Evolutionary conservation across 2,329 filamentous ascomycete genomes (phyloP).

Genomic region (Dothistroma septosporum): DNA sequence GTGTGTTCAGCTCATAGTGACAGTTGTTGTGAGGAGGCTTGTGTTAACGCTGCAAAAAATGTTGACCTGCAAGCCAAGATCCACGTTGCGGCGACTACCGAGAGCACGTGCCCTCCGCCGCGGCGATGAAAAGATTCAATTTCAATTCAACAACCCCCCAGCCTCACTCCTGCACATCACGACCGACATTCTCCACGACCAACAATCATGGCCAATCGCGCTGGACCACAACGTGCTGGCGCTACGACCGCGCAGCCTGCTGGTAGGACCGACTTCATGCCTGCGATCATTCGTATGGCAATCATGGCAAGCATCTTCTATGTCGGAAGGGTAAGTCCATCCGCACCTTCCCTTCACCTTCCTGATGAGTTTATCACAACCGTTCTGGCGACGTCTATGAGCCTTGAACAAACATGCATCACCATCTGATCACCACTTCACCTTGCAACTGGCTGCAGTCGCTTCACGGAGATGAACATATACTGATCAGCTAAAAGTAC

Average conservation of each 20-base stretch:
- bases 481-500: constrained; percentile 2
- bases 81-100: not conserved
- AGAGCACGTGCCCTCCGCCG: not conserved
- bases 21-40: not conserved
- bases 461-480: not conserved
- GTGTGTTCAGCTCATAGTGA: constrained; percentile 8
- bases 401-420: constrained; percentile 41
- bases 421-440: constrained; percentile 36
- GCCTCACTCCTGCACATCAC: not conserved
- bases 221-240: not conserved
- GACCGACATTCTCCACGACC: not conserved
- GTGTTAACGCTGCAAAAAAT: not conserved
- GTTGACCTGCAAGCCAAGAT: not conserved
- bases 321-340: constrained; percentile 1
- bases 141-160: not conserved
- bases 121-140: not conserved
- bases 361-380: constrained; percentile 9
- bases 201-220: not conserved
- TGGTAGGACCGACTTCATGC: not conserved
- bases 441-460: not conserved
- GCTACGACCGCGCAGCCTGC: not conserved
- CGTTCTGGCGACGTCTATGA: constrained; percentile 37
- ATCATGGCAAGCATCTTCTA: constrained; percentile 2
- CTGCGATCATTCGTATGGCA: constrained; percentile 1
- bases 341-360: not conserved